A percentile compares a stretch with the other conserved stretches of the same genome.
These are phyloP conservation scores for Penicillium waksmanii DNA, from an alignment of 495 filamentous ascomycete species.

Conservation along the genomic window DNA sequence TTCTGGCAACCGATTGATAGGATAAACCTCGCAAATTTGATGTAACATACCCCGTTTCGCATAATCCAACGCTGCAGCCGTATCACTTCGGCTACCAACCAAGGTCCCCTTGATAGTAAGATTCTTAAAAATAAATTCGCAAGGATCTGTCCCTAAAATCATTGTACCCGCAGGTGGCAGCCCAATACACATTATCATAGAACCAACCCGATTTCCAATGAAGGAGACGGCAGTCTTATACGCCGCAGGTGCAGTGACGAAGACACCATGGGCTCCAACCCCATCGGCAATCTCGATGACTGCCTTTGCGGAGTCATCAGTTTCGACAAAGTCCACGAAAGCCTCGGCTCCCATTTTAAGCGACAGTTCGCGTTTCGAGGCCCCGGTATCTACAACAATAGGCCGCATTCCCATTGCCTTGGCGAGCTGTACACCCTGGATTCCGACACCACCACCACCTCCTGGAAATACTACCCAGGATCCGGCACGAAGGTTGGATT, in stretches of 20 bases:
- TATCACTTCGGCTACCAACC: conserved; percentile 52
- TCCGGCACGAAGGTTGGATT: conserved; percentile 57
- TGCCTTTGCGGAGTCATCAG: conserved; percentile 37
- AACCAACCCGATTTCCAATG: conserved; percentile 45
- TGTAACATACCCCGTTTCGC: conserved; percentile 48
- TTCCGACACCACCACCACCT: conserved; percentile 64
- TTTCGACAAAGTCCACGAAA: conserved; percentile 53
- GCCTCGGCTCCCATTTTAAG: conserved; percentile 54
- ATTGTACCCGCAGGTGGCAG: conserved; percentile 35
- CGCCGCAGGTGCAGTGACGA: conserved; percentile 53
- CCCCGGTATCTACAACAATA: conserved; percentile 54
- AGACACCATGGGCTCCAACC: conserved; percentile 53
- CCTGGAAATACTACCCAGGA: conserved; percentile 61
- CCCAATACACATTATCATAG: conserved; percentile 52
- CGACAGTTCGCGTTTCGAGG: conserved; percentile 41
- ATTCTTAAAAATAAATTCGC: conserved; percentile 46
- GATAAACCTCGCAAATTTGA: conserved; percentile 46
- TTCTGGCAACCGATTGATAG: conserved; percentile 41
- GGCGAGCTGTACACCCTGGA: conserved; percentile 65
- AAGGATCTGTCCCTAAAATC: conserved; percentile 46
- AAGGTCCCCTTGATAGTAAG: conserved; percentile 50
- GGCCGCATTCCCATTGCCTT: conserved; percentile 56
- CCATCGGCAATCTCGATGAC: conserved; percentile 49
- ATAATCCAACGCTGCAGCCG: conserved; percentile 48
- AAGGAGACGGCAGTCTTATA: conserved; percentile 44